Base-by-base conservation (phyloP, 345 rosid genomes). In the Citrus glauca region DNA sequence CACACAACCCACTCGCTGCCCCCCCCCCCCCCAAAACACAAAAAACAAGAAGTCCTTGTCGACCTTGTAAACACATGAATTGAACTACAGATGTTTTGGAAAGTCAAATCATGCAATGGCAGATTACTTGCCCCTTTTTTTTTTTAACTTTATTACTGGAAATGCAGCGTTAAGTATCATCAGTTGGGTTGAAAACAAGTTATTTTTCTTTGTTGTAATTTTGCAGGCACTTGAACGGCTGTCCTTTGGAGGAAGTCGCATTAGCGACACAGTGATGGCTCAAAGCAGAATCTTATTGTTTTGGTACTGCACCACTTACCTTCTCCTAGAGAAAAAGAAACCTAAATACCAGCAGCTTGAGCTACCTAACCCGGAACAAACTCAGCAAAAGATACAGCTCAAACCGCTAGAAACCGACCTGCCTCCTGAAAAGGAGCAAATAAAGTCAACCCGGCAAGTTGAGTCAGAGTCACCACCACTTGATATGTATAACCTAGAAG, bases 401-500 rank as follows among this genome's bases (percentile, higher is more conserved):
- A 88, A 90, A 73, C 84, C 88, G 70, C 24, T 82, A 35, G 88
- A 89, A 79, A 74, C 82, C 0, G 81, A 84, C 60, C 80, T 74
- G 69, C 50, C 69, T 55, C 71, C 83, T 63, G 33, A 77, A 33
- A 66, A 68, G 66, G 81, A 86, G 69, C 85, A 82, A 71, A 30
- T 66, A 2, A 75, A 91, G 80, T 84, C 88, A 85, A 68, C 80
- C 48, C 79, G 80, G 82, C 80, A 86, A 78, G 67, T 67, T 17
- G 87, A 87, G 7, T 73, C 84, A 77, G 87, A 87, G 7, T 73
- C 84, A 77, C 77, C 81, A 53, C 62, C 81, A 14, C 66, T 78
- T 30, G 93, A 92, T 80, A 92, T 95, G 45, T 96, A 92, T 87
- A 81, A 89, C 83, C 91, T 96, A 19, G 97, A 96, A 96, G 99